Evolutionary conservation across 495 filamentous ascomycete species (phyloP), one percentile per base, ranked within the genome.

Genomic region (Talaromyces proteolyticus): DNA sequence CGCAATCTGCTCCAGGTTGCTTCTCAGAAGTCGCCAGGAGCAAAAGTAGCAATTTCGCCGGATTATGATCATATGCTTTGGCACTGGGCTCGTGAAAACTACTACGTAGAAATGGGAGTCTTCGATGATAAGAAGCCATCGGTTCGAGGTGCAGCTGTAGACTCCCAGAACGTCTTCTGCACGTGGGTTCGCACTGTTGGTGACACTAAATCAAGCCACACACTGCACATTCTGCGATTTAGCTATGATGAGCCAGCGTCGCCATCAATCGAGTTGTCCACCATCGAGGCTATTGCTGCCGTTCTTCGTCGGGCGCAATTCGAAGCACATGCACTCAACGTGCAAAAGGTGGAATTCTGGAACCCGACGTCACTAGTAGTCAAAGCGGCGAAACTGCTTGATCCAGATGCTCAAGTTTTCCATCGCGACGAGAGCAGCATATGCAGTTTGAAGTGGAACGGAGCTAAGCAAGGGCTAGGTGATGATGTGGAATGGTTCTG

Each of bases 71-170:
- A 85, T 8, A 76, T 92, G 57, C 68, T 80, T 49, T 98, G 93
- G 92, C 91, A 95, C 61, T 79, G 91, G 64, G 77, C 81, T 22
- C 79, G 93, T 29, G 91, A 96, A 70, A 88, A 94, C 36, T 96
- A 89, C 60, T 85, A 91, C 50, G 76, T 73, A 2, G 66, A 76
- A 40, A 74, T 77, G 43, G 57, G 87, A 17, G 66, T 65, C 0
- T 41, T 66, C 6, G 24, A 60, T 11, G 63, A 50, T n/a, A 50
- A 48, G 1, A 40, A 56, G 6, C 88, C 90, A 0, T 43, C 61
- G 0, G 64, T 86, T 51, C 86, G 87, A 62, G 91, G 91, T 1
- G 87, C 86, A 8, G 80, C 88, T 6, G 74, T 80, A 12, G 67
- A 70, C 24, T 53, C 63, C 22, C 69, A 72, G 12, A 61, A 75